Evolutionary conservation across 2,329 filamentous ascomycete species (phyloP), one percentile per base, ranked within the genome.

Genomic region (Camillea tinctor): DNA sequence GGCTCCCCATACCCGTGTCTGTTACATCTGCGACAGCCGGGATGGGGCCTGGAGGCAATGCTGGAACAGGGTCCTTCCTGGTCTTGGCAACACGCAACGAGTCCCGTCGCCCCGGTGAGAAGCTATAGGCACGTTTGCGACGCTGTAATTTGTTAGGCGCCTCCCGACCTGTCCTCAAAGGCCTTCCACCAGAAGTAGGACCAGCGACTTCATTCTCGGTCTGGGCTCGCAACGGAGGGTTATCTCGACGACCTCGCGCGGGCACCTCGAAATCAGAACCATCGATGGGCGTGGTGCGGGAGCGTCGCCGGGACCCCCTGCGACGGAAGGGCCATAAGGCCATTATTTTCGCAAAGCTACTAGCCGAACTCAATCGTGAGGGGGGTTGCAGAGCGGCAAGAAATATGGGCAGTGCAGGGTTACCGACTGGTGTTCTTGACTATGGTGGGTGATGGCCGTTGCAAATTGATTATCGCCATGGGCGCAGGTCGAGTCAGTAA

Each of bases 301-400:
- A 75, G 71, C 82, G 80, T 76, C 81, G 86, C 76, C 88, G 88
- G 76, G 87, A 88, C 77, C 84, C 88, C 77, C 84, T 88, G 71
- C 89, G 87, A 76, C 88, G 83, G 76, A 96, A 96, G 63, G 88
- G 91, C 92, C 92, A 96, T 76, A 93, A 80, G 73, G 88, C 86
- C 91, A 94, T 94, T 59, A 64, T 74, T 65, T n/a, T 55, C 60
- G 26, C 50, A 40, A 51, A 55, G 44, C 60, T 56, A 44, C 19
- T 17, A 48, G 55, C 55, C 57, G 44, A 53, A 57, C 59, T 55
- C 36, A 40, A 50, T 30, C 40, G 23, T 59, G 30, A 52, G 52
- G 56, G n/a, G n/a, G n/a, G n/a, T n/a, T 50, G 40, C 50, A 44
- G 36, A 11, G 36, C 54, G 59, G 60, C 55, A 60, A 64, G 59